A percentile compares a stretch with the other conserved stretches of the same genome.
These are phyloP conservation scores for Cubamyces sp. DNA, from an alignment of 768 basidiomycete genomes.

Conservation along the genomic window DNA sequence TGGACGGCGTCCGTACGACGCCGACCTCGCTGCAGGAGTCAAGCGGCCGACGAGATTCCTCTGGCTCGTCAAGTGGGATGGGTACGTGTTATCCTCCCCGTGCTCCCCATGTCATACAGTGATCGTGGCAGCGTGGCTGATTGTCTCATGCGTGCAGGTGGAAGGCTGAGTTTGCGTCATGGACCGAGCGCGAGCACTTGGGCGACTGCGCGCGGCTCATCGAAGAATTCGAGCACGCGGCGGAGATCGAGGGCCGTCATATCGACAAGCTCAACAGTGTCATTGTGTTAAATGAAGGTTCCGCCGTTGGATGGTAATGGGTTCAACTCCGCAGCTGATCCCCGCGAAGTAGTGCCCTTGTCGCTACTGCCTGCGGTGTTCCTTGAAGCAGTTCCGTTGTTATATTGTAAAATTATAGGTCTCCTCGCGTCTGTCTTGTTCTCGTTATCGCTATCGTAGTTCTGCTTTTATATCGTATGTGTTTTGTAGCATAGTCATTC, in stretches of 20 bases:
- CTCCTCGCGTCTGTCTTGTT: too few relatives aligned
- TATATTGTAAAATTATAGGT: too few relatives aligned
- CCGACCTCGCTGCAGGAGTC: not conserved
- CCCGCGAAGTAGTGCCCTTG: too few relatives aligned
- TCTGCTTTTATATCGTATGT: too few relatives aligned
- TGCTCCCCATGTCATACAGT: not conserved
- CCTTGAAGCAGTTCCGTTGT: too few relatives aligned
- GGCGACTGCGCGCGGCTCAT: constrained; percentile 22
- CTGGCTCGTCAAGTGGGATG: constrained; percentile 31
- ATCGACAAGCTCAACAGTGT: constrained; percentile 7
- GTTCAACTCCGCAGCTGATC: not conserved
- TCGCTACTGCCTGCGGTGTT: too few relatives aligned
- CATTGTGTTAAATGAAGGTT: constrained; percentile 27
- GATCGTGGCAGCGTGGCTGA: not conserved
- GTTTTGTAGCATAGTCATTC: too few relatives aligned
- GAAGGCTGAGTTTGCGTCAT: constrained; percentile 18
- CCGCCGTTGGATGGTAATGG: constrained; percentile 19
- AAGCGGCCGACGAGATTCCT: constrained; percentile 10
- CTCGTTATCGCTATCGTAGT: too few relatives aligned
- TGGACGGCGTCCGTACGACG: constrained; percentile 26
- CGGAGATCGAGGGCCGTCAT: constrained; percentile 24
- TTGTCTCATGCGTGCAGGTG: constrained; percentile 12
- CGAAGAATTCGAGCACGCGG: constrained; percentile 26
- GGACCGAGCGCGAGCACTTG: constrained; percentile 22
- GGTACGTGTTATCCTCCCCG: constrained; percentile 16